These are phyloP conservation scores for Poronia punctata DNA, from an alignment of 495 filamentous ascomycete genomes.

Conservation along the genomic window DNA sequence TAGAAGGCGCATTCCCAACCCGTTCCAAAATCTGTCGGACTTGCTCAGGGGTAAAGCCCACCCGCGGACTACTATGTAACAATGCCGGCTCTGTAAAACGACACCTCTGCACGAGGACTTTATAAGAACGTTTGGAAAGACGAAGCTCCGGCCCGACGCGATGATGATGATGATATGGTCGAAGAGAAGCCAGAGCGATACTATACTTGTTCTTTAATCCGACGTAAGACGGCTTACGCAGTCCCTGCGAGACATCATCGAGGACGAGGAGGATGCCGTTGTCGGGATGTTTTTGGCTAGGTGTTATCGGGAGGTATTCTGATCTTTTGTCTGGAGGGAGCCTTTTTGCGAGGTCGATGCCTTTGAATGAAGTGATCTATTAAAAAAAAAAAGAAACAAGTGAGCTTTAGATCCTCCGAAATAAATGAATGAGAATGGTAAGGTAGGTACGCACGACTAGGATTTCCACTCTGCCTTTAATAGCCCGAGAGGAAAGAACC, in stretches of 20 bases:
- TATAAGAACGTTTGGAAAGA: conserved; percentile 10
- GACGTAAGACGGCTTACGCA: conserved; percentile 22
- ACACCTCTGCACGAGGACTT: neutral
- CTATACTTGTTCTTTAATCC: conserved; percentile 8
- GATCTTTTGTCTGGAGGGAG: conserved; percentile 8
- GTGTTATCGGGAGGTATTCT: conserved; percentile 23
- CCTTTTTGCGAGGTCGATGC: conserved; percentile 14
- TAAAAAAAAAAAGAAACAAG: neutral
- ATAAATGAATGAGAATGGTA: too few species aligned
- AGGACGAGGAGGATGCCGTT: conserved; percentile 22
- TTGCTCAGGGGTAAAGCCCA: too few species aligned
- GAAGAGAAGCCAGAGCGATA: conserved; percentile 6
- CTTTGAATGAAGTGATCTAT: conserved; percentile 27
- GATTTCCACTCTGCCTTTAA: conserved; percentile 13
- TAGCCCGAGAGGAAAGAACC: conserved; percentile 15
- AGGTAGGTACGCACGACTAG: conserved; percentile 20
- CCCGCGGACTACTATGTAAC: too few species aligned
- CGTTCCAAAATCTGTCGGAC: too few species aligned
- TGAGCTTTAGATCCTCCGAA: neutral
- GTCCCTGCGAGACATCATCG: conserved; percentile 1
- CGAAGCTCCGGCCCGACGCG: conserved; percentile 10
- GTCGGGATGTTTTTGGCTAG: conserved; percentile 21
- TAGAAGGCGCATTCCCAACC: too few species aligned
- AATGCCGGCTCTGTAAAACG: neutral
- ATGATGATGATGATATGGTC: conserved; percentile 12